These are phyloP conservation scores for Ophiocordyceps australis DNA, from an alignment of 2,329 filamentous ascomycete genomes.

Conservation along the genomic window DNA sequence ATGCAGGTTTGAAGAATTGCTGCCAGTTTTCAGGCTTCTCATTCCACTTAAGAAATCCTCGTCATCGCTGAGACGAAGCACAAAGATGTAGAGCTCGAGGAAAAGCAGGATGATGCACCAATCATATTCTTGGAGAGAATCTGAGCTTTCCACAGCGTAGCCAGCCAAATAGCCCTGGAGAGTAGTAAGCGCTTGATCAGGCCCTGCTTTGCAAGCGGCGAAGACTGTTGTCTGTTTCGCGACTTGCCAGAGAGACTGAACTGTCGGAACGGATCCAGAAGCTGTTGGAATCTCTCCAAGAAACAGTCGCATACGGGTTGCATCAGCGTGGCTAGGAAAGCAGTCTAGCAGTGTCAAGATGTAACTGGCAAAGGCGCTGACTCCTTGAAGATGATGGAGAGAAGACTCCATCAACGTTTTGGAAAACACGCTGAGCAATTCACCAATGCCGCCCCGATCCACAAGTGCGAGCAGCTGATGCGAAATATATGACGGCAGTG, in stretches of 20 bases:
- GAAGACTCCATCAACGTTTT: conserved; percentile 11
- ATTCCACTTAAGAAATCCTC: conserved; percentile 72
- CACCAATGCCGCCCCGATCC: conserved; percentile 54
- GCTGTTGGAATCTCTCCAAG: conserved; percentile 24
- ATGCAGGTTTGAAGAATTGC: conserved; percentile 22
- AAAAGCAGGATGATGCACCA: conserved; percentile 86
- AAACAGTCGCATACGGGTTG: conserved; percentile 90
- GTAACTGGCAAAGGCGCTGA: conserved; percentile 67
- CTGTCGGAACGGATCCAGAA: conserved; percentile 36
- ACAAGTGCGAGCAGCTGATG: conserved; percentile 53
- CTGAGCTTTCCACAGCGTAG: too few species aligned
- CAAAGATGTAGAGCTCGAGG: conserved; percentile 83
- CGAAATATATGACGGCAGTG: conserved; percentile 38
- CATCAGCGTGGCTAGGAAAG: conserved; percentile 66
- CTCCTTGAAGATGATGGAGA: conserved; percentile 11
- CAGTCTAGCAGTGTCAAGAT: conserved; percentile 70
- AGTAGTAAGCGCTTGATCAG: too few species aligned
- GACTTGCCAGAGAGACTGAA: conserved; percentile 63
- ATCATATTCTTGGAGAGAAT: conserved; percentile 40
- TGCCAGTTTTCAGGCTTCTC: conserved; percentile 17
- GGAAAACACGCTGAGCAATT: conserved; percentile 15
- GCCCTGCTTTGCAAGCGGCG: too few species aligned
- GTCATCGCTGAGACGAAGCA: conserved; percentile 84
- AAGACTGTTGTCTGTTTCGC: conserved; percentile 25
- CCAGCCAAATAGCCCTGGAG: too few species aligned